These are phyloP conservation scores for Paradendryphiella salina DNA, from an alignment of 2,329 filamentous ascomycete species.

Conservation along the genomic window DNA sequence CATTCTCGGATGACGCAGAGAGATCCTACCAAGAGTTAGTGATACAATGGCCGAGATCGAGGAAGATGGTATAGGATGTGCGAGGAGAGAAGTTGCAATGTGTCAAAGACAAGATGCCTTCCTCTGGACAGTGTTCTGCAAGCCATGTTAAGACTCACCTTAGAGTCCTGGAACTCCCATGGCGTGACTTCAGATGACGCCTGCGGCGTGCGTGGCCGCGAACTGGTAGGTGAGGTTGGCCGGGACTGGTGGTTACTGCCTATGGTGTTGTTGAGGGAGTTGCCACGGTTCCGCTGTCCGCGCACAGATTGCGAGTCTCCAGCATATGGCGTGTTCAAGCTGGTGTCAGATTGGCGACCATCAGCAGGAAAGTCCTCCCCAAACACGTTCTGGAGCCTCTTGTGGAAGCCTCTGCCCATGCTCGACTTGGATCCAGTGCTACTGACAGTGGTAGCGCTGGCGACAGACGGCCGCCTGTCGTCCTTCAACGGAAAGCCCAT, in stretches of 20 bases:
- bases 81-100: not conserved
- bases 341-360: slow-evolving; percentile 68
- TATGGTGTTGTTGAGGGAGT: slow-evolving; percentile 72
- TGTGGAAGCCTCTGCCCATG: slow-evolving; percentile 67
- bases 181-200: slow-evolving; percentile 93
- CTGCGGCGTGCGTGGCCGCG: slow-evolving; percentile 79
- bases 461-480: slow-evolving; percentile 81
- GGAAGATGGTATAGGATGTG: not conserved
- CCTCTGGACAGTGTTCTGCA: not conserved
- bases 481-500: slow-evolving; percentile 58
- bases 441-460: slow-evolving; percentile 83
- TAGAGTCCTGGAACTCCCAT: slow-evolving; percentile 90
- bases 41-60: slow-evolving; percentile 8
- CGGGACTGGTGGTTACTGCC: slow-evolving; percentile 54
- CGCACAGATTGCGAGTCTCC: slow-evolving; percentile 62
- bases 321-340: slow-evolving; percentile 58
- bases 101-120: not conserved
- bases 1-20: slow-evolving; percentile 41
- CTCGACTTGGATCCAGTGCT: slow-evolving; percentile 80
- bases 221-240: slow-evolving; percentile 72
- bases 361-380: slow-evolving; percentile 81
- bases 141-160: slow-evolving; percentile 57
- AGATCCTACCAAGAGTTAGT: slow-evolving; percentile 30
- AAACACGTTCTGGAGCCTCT: slow-evolving; percentile 89
- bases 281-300: slow-evolving; percentile 73